Evolutionary conservation across 176 grass and related monocot species (phyloP).

Genomic region (Zizania latifolia): DNA sequence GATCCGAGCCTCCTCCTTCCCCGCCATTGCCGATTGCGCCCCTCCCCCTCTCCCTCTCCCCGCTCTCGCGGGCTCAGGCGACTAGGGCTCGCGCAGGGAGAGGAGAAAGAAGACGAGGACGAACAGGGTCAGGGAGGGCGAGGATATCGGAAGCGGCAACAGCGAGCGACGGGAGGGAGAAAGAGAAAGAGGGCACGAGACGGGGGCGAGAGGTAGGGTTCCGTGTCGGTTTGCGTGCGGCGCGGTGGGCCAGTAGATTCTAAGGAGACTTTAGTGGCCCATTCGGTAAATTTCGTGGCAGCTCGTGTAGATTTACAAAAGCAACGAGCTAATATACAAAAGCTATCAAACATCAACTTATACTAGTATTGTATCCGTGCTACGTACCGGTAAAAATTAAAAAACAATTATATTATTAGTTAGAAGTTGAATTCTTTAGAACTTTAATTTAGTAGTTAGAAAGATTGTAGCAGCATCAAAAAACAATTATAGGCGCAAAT

Average conservation of each 20-base stretch:
- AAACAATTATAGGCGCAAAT: too few species aligned
- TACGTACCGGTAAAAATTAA: too few species aligned
- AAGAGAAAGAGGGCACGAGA: neutral
- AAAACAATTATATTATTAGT: too few species aligned
- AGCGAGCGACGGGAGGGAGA: neutral
- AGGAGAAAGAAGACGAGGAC: neutral
- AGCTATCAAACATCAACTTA: too few species aligned
- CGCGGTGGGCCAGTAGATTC: neutral
- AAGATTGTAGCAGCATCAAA: too few species aligned
- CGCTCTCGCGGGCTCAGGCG: neutral
- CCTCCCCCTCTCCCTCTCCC: neutral
- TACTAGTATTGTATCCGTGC: too few species aligned
- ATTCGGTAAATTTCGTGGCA: too few species aligned
- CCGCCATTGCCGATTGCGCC: constrained; percentile 33
- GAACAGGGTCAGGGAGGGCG: neutral
- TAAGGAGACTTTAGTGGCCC: too few species aligned
- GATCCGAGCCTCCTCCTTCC: constrained; percentile 72
- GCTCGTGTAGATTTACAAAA: too few species aligned
- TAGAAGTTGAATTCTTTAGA: too few species aligned
- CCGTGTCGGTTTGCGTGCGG: neutral
- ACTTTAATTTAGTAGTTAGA: too few species aligned
- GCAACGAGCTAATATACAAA: too few species aligned
- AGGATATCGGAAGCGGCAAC: neutral
- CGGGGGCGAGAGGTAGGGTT: constrained; percentile 1
- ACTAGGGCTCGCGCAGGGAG: constrained; percentile 8